Base-by-base conservation (phyloP, 2,329 filamentous ascomycete genomes). In the Chaetomium sp. region DNA sequence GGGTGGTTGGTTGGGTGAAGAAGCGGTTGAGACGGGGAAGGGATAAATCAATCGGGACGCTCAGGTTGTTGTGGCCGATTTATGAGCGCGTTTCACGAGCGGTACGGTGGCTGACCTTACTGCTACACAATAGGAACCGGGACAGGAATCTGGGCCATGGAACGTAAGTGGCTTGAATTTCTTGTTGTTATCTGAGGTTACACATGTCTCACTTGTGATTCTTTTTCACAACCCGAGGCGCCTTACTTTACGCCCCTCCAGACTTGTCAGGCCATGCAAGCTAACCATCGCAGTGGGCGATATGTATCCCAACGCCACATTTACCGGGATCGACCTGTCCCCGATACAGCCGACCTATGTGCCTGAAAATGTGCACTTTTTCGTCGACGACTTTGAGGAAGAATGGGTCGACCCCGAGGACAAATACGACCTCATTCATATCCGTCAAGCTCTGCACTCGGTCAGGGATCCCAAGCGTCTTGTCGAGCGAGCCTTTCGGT, bases 291-390 rank as follows among this genome's bases (percentile, higher is more conserved):
- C 50, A 79, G 76, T 79, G 59, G 77, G 73, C 53, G 76, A 80
- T 53, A 66, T 66, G 36, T 79, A 75, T 54, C 74, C 74, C 4
- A 68, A 71, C 1, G 66, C 74, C 0, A 66, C 65, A 35, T 74
- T 80, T 45, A 73, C 74, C 42, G 77, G 76, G 57, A 72, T 78
- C 65, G 77, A 79, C 58, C 66, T 79, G 2, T 79, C 77, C 1
- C 77, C 76, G 0, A 80, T 79, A 42, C 77, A 80, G 50, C 77
- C 77, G 0, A 74, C 74, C 48, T 77, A 74, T 64, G 75, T 79
- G 0, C 77, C 77, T 1, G 70, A 74, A 51, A 80, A 79, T 53
- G 74, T 76, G n/a, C 70, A 72, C 32, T 79, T 79, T 59, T 71
- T 76, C 32, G 74, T 79, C 41, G 77, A 79, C 63, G 77, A 80